Evolutionary conservation across 352 stramenopile species (phyloP).

Genomic region (Pythium biforme): DNA sequence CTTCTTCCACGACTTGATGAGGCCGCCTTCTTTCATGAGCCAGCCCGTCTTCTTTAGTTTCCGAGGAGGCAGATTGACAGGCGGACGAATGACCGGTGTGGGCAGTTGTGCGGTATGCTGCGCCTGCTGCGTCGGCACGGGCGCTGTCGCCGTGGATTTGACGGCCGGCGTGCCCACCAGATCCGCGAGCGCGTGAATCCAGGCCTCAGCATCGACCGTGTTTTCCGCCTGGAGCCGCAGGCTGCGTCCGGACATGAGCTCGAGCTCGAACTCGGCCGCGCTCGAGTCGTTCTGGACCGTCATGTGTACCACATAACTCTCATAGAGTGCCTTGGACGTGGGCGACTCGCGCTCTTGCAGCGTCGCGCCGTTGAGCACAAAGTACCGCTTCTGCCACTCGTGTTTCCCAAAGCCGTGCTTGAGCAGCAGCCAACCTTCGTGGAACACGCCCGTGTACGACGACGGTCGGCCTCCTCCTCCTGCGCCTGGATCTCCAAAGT

Average conservation of each 20-base stretch:
- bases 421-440: conserved; percentile 57
- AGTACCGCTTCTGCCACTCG: conserved; percentile 65
- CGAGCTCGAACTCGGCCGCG: conserved; percentile 39
- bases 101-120: background rate
- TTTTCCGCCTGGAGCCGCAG: conserved; percentile 52
- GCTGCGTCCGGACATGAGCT: conserved; percentile 50
- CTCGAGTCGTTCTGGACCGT: conserved; percentile 35
- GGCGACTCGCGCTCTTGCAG: conserved; percentile 64
- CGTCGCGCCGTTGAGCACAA: conserved; percentile 52
- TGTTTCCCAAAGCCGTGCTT: conserved; percentile 46
- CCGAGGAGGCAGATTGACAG: conserved; percentile 3
- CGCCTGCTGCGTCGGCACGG: background rate
- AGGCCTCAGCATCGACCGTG: conserved; percentile 43
- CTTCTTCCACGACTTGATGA: conserved; percentile 57
- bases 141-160: background rate
- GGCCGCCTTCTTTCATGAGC: conserved; percentile 53
- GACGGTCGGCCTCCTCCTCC: conserved; percentile 7
- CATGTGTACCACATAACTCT: conserved; percentile 53
- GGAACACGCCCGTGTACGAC: conserved; percentile 25
- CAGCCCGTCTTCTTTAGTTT: conserved; percentile 45
- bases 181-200: conserved; percentile 47
- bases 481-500: background rate
- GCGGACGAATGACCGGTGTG: conserved; percentile 14
- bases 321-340: conserved; percentile 42
- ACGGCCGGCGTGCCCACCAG: conserved; percentile 8